phyloP scores from a whole-genome alignment of 768 basidiomycete species.

The Russula dissimulans region DNA sequence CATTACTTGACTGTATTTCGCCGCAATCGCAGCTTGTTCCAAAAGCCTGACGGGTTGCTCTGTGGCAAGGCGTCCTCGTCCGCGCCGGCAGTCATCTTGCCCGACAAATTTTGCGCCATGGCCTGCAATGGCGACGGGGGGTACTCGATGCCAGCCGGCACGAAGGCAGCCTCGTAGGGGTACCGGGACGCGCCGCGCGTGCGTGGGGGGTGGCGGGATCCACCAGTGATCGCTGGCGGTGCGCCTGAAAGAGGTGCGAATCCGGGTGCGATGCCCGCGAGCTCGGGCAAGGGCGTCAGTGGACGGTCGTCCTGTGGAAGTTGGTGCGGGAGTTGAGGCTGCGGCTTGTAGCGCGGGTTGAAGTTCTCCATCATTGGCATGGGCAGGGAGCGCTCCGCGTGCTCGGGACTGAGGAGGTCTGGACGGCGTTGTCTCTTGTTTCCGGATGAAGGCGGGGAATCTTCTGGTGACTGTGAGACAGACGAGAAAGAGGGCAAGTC shows the following conservation, averaged over 20 bases:
- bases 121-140: constrained; percentile 12
- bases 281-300: constrained; percentile 5
- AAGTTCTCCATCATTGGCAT: not conserved
- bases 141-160: constrained; percentile 12
- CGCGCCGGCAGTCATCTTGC: not conserved
- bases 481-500: not conserved
- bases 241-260: not conserved
- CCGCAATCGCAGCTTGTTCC: constrained; percentile 6
- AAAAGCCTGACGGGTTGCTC: not conserved
- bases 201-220: not conserved
- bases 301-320: not conserved
- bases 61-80: not conserved
- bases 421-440: constrained; percentile 15
- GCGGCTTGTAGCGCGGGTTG: not conserved
- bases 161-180: constrained; percentile 14
- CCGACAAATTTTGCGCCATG: not conserved
- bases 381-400: constrained; percentile 17
- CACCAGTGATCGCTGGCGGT: not conserved
- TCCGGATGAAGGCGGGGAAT: constrained; percentile 17
- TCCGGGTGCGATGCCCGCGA: not conserved
- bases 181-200: not conserved
- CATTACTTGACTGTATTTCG: constrained; percentile 12
- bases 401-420: constrained; percentile 26
- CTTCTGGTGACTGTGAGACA: constrained; percentile 19
- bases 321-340: not conserved